Conservation (phyloP, 1,284 basidiomycete genomes). For the Leccinum fuscescens region DNA sequence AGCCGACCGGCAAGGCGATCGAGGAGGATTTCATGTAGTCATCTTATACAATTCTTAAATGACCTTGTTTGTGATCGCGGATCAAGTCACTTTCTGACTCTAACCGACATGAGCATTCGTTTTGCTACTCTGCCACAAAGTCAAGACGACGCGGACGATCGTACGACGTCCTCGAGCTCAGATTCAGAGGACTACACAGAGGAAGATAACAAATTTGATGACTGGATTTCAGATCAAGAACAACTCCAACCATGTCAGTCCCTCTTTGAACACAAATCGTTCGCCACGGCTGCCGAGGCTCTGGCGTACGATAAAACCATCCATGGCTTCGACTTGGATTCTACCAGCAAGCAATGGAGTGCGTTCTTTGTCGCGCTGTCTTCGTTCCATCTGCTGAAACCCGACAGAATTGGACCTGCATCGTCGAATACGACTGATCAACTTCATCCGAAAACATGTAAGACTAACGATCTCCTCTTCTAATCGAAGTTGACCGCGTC, state of each 20-base stretch:
- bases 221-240: conserved; percentile 69
- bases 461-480: conserved; percentile 21
- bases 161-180: conserved; percentile 16
- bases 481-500: neutral
- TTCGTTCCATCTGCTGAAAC: conserved; percentile 1
- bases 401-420: conserved; percentile 59
- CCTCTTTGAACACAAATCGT: conserved; percentile 73
- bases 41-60: neutral
- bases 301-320: conserved; percentile 62
- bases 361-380: conserved; percentile 24
- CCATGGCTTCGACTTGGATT: conserved; percentile 65
- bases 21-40: conserved; percentile 66
- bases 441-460: conserved; percentile 79
- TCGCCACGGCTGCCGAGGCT: conserved; percentile 61
- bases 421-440: conserved; percentile 77
- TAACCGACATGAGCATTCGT: conserved; percentile 29
- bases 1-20: conserved; percentile 59
- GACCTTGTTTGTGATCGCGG: neutral
- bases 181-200: conserved; percentile 44
- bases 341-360: conserved; percentile 52
- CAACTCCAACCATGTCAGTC: conserved; percentile 57
- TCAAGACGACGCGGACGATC: conserved; percentile 12
- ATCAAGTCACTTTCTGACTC: neutral
- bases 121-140: conserved; percentile 18
- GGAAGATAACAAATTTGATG: conserved; percentile 73